Base-by-base conservation (phyloP, 176 grass and related monocot genomes). In the Lolium multiflorum region DNA sequence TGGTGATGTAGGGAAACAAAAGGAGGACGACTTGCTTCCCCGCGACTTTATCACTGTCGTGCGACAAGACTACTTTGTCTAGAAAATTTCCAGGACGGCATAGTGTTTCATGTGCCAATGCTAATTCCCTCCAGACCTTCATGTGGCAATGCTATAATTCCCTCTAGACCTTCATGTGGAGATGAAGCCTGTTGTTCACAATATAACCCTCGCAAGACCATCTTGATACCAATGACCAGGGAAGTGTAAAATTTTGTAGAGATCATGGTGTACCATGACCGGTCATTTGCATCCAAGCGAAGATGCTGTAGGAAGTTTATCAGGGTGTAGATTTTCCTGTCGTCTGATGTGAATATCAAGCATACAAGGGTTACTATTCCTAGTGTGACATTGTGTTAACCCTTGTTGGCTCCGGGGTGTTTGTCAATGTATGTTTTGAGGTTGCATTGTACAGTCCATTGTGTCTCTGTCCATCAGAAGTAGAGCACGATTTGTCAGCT, bases 41-140 rank as follows among this genome's bases (percentile, higher is more conserved):
- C 83, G 79, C 1, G 90, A 98, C 31, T 91, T 94, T 50, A 83
- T 98, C 51, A 89, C 94, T 14, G 79, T 98, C 11, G 71, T 94
- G 80, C 90, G 88, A 49, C 92, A 94, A 67, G 97, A 99, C 69
- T 96, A 99, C 59, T 99, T 99, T 86, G 88, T 91, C 16, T 99
- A 96, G 86, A 54, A 38, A 78, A 20, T 12, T 43, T 54, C 10
- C n/a, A 18, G 21, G 8, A 52, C 52, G 72, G 54, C 72, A 44
- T 22, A 72, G 21, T 4, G 15, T 90, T 61, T 77, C 41, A 76
- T 86, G 43, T 22, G 8, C 56, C 18, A 7, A 47, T 74, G 70
- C 41, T 39, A 20, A 5, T 16, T 24, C 8, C 71, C 46, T 75
- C 46, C 13, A 51, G 14, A 17, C 55, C 6, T 13, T 21, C 70